phyloP scores from a whole-genome alignment of 2,329 filamentous ascomycete species.

The Aphanoascus verrucosus region DNA sequence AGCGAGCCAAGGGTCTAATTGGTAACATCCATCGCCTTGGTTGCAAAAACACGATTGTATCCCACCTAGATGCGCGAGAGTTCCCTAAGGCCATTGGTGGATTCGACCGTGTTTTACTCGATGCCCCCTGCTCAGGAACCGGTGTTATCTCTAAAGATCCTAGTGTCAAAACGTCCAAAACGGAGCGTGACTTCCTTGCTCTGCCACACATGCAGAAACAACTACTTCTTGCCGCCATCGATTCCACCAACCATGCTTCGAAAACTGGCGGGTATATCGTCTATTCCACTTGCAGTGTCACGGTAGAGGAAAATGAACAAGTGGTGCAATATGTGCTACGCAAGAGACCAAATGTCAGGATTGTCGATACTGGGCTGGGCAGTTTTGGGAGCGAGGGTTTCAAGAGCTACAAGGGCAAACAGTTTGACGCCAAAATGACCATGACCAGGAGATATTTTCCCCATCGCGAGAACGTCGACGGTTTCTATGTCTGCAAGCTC shows the following conservation, averaged over 20 bases:
- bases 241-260: slow-evolving; percentile 81
- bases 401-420: slow-evolving; percentile 80
- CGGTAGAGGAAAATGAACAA: slow-evolving; percentile 84
- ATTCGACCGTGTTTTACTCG: slow-evolving; percentile 86
- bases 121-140: slow-evolving; percentile 91
- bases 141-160: slow-evolving; percentile 97
- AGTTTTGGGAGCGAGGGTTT: slow-evolving; percentile 89
- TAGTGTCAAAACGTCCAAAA: slow-evolving; percentile 97
- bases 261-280: slow-evolving; percentile 93
- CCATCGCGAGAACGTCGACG: slow-evolving; percentile 88
- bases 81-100: slow-evolving; percentile 92
- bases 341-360: slow-evolving; percentile 83
- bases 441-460: slow-evolving; percentile 80
- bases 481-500: slow-evolving; percentile 97
- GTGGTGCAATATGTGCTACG: slow-evolving; percentile 89
- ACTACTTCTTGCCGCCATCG: slow-evolving; percentile 81
- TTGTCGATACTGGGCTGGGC: slow-evolving; percentile 76
- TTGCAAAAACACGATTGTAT: slow-evolving; percentile 86
- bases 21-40: slow-evolving; percentile 95
- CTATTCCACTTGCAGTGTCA: slow-evolving; percentile 93
- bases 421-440: slow-evolving; percentile 75
- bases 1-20: slow-evolving; percentile 89
- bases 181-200: slow-evolving; percentile 83
- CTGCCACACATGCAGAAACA: slow-evolving; percentile 94
- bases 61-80: slow-evolving; percentile 86